A percentile compares a stretch with the other conserved stretches of the same genome.
Evolutionary conservation across 306 rosid species (phyloP).

Genomic region (Pterocarpus macrocarpus): DNA sequence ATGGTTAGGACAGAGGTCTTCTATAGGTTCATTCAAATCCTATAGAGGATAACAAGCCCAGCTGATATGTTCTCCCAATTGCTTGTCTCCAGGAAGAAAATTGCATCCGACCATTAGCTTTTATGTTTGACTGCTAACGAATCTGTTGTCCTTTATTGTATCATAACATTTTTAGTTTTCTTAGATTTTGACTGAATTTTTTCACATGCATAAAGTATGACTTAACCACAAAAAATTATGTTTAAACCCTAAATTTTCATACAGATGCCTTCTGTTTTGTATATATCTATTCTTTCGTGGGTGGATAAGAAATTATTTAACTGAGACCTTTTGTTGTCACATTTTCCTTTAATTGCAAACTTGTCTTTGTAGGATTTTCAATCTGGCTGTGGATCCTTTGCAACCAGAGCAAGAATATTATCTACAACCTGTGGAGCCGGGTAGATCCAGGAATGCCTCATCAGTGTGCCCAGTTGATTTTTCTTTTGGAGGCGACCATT

Average conservation of each 20-base stretch:
- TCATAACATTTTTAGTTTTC: background rate
- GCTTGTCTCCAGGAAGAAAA: slow-evolving; percentile 1
- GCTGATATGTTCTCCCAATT: slow-evolving; percentile 4
- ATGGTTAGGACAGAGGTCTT: no score
- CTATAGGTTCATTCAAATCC: no score
- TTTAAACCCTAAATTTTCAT: slow-evolving; percentile 17
- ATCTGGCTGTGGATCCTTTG: slow-evolving; percentile 77
- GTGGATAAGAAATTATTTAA: slow-evolving; percentile 15
- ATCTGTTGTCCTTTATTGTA: slow-evolving; percentile 20
- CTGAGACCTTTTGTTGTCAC: slow-evolving; percentile 24
- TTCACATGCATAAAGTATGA: slow-evolving; percentile 6
- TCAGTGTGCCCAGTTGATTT: slow-evolving; percentile 91
- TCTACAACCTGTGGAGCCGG: slow-evolving; percentile 84
- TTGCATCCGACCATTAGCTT: slow-evolving; percentile 19
- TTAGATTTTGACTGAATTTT: slow-evolving; percentile 13
- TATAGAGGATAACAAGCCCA: background rate
- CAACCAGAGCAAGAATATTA: slow-evolving; percentile 97
- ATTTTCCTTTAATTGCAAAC: slow-evolving; percentile 29
- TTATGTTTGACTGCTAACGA: background rate
- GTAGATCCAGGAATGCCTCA: slow-evolving; percentile 82
- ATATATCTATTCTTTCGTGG: slow-evolving; percentile 36
- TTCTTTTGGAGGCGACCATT: slow-evolving; percentile 94
- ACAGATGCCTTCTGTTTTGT: background rate
- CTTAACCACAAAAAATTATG: slow-evolving; percentile 1
- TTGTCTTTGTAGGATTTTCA: slow-evolving; percentile 77